Conservation (phyloP, 1,284 basidiomycete species). For the Fomitiporia mediterranea region DNA sequence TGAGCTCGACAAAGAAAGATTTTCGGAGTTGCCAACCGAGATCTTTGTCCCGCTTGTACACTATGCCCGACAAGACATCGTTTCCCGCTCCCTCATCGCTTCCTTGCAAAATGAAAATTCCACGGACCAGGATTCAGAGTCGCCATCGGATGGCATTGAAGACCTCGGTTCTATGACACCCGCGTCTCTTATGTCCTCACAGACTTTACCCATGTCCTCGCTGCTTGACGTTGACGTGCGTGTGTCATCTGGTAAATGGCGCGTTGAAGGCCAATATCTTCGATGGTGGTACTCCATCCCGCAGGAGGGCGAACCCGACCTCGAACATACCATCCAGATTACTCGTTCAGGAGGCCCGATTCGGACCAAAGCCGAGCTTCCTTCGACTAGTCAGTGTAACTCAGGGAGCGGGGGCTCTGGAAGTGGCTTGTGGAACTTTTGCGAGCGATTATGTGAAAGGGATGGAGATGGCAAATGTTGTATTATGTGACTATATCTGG, state of each 20-base stretch:
- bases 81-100: constrained; percentile 24
- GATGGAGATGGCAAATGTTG: neutral
- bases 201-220: constrained; percentile 24
- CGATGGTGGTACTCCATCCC: constrained; percentile 85
- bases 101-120: constrained; percentile 23
- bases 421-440: constrained; percentile 2
- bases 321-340: constrained; percentile 64
- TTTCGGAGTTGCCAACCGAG: constrained; percentile 62
- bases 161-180: neutral
- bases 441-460: constrained; percentile 9
- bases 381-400: neutral
- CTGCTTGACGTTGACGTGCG: constrained; percentile 44
- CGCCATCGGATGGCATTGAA: constrained; percentile 5
- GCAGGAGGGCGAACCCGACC: constrained; percentile 36
- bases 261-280: constrained; percentile 66
- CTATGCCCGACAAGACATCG: constrained; percentile 55
- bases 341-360: constrained; percentile 60
- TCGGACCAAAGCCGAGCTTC: constrained; percentile 26
- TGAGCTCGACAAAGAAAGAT: constrained; percentile 23
- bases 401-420: neutral
- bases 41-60: constrained; percentile 89
- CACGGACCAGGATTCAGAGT: constrained; percentile 19
- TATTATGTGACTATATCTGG: neutral
- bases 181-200: constrained; percentile 23
- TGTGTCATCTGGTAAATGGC: constrained; percentile 66